A percentile compares a stretch with the other conserved stretches of the same genome.
Evolutionary conservation across 345 rosid species (phyloP).

Genomic region (Euclidium syriacum): DNA sequence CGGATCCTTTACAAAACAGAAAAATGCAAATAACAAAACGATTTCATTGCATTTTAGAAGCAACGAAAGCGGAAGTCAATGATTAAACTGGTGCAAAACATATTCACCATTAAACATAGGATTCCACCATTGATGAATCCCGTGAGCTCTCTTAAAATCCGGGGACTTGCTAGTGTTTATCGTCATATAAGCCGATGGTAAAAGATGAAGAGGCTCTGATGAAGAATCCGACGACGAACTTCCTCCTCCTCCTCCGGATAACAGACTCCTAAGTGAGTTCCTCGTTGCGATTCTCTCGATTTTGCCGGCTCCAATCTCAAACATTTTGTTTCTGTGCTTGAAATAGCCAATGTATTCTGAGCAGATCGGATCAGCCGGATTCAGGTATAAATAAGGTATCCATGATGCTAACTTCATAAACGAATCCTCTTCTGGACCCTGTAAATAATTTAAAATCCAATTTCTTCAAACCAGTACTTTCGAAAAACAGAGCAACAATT

Average conservation of each 20-base stretch:
- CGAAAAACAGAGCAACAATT: no score
- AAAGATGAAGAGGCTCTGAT: slow-evolving; percentile 46
- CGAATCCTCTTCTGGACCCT: slow-evolving; percentile 28
- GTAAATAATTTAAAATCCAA: neutral
- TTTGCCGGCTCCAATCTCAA: slow-evolving; percentile 45
- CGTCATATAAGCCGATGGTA: slow-evolving; percentile 54
- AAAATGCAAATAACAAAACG: neutral
- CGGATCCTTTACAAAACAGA: neutral
- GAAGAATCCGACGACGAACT: slow-evolving; percentile 1
- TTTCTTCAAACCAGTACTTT: neutral
- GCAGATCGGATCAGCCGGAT: slow-evolving; percentile 49
- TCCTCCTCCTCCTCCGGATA: slow-evolving; percentile 30
- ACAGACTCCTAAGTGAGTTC: slow-evolving; percentile 38
- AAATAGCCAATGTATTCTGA: slow-evolving; percentile 60
- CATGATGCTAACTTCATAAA: slow-evolving; percentile 41
- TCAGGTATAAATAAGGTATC: slow-evolving; percentile 50
- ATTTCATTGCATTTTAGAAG: neutral
- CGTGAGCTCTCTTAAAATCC: slow-evolving; percentile 54
- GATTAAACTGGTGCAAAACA: slow-evolving; percentile 30
- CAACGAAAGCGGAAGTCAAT: neutral
- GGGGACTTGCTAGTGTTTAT: slow-evolving; percentile 34
- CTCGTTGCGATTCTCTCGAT: slow-evolving; percentile 47
- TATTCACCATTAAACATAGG: slow-evolving; percentile 36
- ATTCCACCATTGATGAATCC: slow-evolving; percentile 78
- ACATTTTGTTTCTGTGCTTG: slow-evolving; percentile 63